These are phyloP conservation scores for Daldinia eschscholtzii DNA, from an alignment of 2,329 filamentous ascomycete species.

Conservation along the genomic window DNA sequence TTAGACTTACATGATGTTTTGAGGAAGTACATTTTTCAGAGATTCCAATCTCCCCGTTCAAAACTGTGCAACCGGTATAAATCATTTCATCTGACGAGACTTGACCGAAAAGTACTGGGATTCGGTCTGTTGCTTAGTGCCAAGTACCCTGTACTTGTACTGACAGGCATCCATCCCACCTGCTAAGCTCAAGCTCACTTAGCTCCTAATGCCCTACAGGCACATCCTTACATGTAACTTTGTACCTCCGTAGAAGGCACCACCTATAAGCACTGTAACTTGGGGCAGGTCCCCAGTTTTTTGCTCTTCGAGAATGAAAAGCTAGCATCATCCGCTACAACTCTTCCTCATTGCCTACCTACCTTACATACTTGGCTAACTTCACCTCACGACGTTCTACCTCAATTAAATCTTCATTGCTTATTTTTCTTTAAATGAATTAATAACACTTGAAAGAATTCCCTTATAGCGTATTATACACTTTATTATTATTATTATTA, in stretches of 20 bases:
- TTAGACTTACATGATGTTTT: conserved; percentile 1
- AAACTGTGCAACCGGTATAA: conserved; percentile 24
- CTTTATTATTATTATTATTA: conserved; percentile 15
- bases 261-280: conserved; percentile 21
- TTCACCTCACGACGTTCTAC: conserved; percentile 23
- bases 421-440: neutral
- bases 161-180: conserved; percentile 29
- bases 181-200: conserved; percentile 22
- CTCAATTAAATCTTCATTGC: conserved; percentile 22
- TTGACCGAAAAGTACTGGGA: conserved; percentile 33
- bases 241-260: conserved; percentile 22
- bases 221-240: conserved; percentile 20
- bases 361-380: neutral
- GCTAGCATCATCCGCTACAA: conserved; percentile 31
- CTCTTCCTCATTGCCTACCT: conserved; percentile 16
- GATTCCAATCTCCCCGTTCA: conserved; percentile 21
- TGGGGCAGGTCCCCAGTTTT: conserved; percentile 6
- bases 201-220: conserved; percentile 5
- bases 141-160: conserved; percentile 30
- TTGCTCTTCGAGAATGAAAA: conserved; percentile 27
- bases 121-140: conserved; percentile 14
- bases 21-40: conserved; percentile 16
- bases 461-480: conserved; percentile 7
- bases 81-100: conserved; percentile 20
- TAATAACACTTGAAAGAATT: conserved; percentile 5